Base-by-base conservation (phyloP, 1,284 basidiomycete genomes). In the Exobasidium cylindrosporum region DNA sequence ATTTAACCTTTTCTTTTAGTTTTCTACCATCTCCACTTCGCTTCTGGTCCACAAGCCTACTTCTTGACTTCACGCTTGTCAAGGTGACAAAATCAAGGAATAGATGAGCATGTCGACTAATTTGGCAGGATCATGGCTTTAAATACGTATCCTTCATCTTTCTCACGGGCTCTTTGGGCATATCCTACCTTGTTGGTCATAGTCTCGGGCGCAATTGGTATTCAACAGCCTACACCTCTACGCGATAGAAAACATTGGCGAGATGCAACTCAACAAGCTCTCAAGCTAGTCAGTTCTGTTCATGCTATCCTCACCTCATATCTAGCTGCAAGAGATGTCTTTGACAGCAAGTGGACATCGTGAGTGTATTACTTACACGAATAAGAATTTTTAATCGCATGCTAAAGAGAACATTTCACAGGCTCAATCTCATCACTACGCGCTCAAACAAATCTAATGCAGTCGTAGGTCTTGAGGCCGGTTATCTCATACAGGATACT, bases 401-500 rank as follows among this genome's bases (percentile, higher is more conserved):
- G 21, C 7, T 21, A 10, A 7, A 23, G 7, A 26, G 7, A 50
- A 7, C 14, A 50, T 26, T 50, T 50, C 29, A 21, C 47, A 50
- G 47, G 24, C 47, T 50, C 47, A 50, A 50, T 50, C 47, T 50
- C 47, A 50, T 50, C 47, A 50, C 47, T 14, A 26, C 47, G 7
- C 47, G 47, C 29, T 50, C 47, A 21, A 31, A 24, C 14, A 23
- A 31, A 7, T 7, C 24, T 21, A 50, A 50, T 50, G 7, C 47
- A 50, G 47, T 50, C 10, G 47, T 50, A 21, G 47, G 10, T 23
- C 7, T 50, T 23, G 47, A 50, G 47, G 47, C 47, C 24, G 47
- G 47, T 21, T 50, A 50, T 31, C 47, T 50, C 24, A 7, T 50
- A 7, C 47, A 50, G 47, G 47, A 50, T 21, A 50, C 47, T 10